Evolutionary conservation across 371 early-diverging fungal species (phyloP).

Genomic region (Lichtheimia corymbifera): DNA sequence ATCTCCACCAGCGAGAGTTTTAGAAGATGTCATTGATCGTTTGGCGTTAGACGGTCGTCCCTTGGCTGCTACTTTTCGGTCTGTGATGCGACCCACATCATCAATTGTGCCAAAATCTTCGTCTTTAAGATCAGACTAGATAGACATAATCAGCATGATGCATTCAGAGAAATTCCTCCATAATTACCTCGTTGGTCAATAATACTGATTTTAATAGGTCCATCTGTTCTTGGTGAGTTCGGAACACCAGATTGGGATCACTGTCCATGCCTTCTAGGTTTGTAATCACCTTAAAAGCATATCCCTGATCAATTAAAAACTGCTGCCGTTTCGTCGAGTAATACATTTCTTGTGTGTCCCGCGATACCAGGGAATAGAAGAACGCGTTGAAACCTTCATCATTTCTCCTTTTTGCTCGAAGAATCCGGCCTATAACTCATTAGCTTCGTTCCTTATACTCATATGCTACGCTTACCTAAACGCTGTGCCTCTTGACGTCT

Average conservation of each 20-base stretch:
- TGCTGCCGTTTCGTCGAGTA: slow-evolving; percentile 99
- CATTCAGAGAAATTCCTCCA: slow-evolving; percentile 28
- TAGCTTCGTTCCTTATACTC: not conserved
- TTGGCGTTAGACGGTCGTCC: slow-evolving; percentile 32
- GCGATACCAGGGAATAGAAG: slow-evolving; percentile 97
- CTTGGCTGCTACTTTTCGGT: slow-evolving; percentile 44
- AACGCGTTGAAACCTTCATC: slow-evolving; percentile 97
- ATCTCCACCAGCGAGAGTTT: slow-evolving; percentile 88
- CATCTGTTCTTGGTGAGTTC: slow-evolving; percentile 80
- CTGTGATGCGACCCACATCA: slow-evolving; percentile 48
- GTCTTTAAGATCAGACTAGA: slow-evolving; percentile 62
- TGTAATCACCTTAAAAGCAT: slow-evolving; percentile 97
- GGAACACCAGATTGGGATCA: slow-evolving; percentile 72
- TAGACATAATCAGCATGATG: slow-evolving; percentile 17
- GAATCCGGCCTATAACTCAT: slow-evolving; percentile 73
- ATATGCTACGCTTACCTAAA: slow-evolving; percentile 57
- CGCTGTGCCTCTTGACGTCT: slow-evolving; percentile 99
- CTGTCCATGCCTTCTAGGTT: slow-evolving; percentile 81
- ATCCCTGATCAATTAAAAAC: slow-evolving; percentile 99
- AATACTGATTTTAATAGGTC: slow-evolving; percentile 89
- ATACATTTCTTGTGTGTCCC: slow-evolving; percentile 99
- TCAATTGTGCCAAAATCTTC: slow-evolving; percentile 46
- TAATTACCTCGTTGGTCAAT: slow-evolving; percentile 69
- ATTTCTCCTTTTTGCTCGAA: slow-evolving; percentile 97
- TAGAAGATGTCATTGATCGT: slow-evolving; percentile 66